Evolutionary conservation across 108 stramenopile species (phyloP).

Genomic region (Cyclotella sp.): DNA sequence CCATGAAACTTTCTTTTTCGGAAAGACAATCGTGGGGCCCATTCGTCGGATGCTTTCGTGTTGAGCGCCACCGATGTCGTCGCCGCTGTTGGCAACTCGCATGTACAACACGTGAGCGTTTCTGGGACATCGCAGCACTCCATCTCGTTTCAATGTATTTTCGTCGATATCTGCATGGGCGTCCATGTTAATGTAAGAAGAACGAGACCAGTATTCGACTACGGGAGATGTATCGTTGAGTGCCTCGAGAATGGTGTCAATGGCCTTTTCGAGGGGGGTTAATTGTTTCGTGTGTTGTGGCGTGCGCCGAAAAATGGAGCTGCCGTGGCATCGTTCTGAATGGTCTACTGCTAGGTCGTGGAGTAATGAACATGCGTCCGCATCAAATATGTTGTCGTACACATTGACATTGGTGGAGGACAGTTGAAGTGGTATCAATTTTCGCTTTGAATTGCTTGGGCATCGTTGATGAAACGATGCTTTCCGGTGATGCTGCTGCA

Average conservation of each 20-base stretch:
- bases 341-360: conserved; percentile 47
- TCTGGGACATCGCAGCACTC: conserved; percentile 50
- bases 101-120: conserved; percentile 66
- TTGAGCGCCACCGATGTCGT: conserved; percentile 7
- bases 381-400: conserved; percentile 44
- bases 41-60: conserved; percentile 20
- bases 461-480: not conserved
- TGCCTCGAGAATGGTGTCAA: conserved; percentile 47
- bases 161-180: conserved; percentile 76
- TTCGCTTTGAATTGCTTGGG: not conserved
- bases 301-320: conserved; percentile 22
- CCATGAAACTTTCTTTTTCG: conserved; percentile 42
- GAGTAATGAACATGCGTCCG: conserved; percentile 39
- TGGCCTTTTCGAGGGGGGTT: conserved; percentile 65
- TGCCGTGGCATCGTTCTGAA: conserved; percentile 29
- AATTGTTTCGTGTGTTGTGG: conserved; percentile 21
- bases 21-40: conserved; percentile 45
- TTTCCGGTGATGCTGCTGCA: not conserved
- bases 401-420: conserved; percentile 26
- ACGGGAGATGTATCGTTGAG: conserved; percentile 50
- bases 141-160: conserved; percentile 54
- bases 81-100: conserved; percentile 25
- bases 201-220: conserved; percentile 72
- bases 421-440: not conserved
- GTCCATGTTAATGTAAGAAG: conserved; percentile 68